phyloP scores from a whole-genome alignment of 176 grass and related monocot species.

The Avena atlantica region DNA sequence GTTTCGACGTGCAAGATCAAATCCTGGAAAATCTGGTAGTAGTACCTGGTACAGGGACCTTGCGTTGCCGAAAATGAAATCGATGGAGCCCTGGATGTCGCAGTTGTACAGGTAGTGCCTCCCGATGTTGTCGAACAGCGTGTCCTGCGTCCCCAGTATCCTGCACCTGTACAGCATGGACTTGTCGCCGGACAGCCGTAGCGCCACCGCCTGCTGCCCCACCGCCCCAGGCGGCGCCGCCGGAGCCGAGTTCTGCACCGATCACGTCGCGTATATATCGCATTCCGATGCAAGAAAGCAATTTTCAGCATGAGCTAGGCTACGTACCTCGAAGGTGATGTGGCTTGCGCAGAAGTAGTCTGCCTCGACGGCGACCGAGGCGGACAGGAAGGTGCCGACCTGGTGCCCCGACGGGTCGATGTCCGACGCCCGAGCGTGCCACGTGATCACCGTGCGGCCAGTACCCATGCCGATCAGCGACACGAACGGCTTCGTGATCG shows the following conservation, averaged over 20 bases:
- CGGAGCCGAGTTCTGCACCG: conserved; percentile 77
- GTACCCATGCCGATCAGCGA: conserved; percentile 76
- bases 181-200: conserved; percentile 93
- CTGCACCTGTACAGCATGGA: conserved; percentile 81
- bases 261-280: neutral
- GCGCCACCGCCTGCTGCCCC: conserved; percentile 87
- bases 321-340: conserved; percentile 86
- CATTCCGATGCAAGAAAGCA: neutral
- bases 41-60: conserved; percentile 86
- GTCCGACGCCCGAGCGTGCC: conserved; percentile 73
- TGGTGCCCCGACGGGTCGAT: conserved; percentile 43
- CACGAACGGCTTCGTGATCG: conserved; percentile 85
- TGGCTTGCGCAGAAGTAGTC: conserved; percentile 89
- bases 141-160: conserved; percentile 90
- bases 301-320: neutral
- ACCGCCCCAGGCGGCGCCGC: conserved; percentile 67
- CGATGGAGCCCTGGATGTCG: conserved; percentile 98
- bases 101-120: conserved; percentile 79
- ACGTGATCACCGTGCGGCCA: conserved; percentile 72
- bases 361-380: conserved; percentile 84
- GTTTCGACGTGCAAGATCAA: neutral
- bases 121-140: conserved; percentile 90
- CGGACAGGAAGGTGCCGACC: conserved; percentile 84
- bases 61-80: conserved; percentile 94
- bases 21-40: neutral